Percentiles rank a stretch among this genome's conserved stretches.
These are phyloP conservation scores for Globisporangium orthogonon DNA, from an alignment of 352 stramenopile genomes.

Conservation along the genomic window DNA sequence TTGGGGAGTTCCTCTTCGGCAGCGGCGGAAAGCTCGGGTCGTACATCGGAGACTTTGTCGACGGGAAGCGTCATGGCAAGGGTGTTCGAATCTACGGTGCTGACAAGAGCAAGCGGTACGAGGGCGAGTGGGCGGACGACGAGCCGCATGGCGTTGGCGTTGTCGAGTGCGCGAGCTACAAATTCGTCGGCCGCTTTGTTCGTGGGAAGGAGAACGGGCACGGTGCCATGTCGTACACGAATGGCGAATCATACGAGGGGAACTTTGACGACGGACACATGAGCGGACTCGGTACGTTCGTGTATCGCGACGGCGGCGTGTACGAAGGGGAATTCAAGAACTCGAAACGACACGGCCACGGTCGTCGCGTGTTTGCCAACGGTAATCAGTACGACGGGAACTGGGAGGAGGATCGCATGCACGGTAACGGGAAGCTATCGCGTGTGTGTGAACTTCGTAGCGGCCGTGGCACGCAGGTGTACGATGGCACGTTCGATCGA, in stretches of 20 bases:
- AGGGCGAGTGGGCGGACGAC: conserved; percentile 63
- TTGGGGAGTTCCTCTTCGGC: conserved; percentile 46
- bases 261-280: conserved; percentile 37
- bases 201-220: conserved; percentile 46
- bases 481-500: conserved; percentile 40
- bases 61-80: conserved; percentile 50
- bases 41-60: conserved; percentile 56
- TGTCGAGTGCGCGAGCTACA: conserved; percentile 40
- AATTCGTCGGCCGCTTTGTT: conserved; percentile 54
- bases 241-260: conserved; percentile 71
- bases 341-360: conserved; percentile 50
- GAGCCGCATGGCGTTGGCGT: conserved; percentile 49
- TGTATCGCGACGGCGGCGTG: conserved; percentile 39
- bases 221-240: conserved; percentile 44
- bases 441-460: conserved; percentile 4
- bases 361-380: conserved; percentile 38
- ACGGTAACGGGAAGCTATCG: conserved; percentile 42
- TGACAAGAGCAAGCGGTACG: conserved; percentile 31
- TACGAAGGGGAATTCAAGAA: conserved; percentile 48
- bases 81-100: conserved; percentile 52
- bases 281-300: conserved; percentile 35
- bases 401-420: conserved; percentile 50
- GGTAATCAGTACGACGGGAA: conserved; percentile 50
- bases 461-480: conserved; percentile 18
- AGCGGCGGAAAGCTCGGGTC: conserved; percentile 34